Evolutionary conservation across 2,329 filamentous ascomycete genomes (phyloP), one percentile per base, ranked within the genome.

Genomic region (Hypoxylon sp.): DNA sequence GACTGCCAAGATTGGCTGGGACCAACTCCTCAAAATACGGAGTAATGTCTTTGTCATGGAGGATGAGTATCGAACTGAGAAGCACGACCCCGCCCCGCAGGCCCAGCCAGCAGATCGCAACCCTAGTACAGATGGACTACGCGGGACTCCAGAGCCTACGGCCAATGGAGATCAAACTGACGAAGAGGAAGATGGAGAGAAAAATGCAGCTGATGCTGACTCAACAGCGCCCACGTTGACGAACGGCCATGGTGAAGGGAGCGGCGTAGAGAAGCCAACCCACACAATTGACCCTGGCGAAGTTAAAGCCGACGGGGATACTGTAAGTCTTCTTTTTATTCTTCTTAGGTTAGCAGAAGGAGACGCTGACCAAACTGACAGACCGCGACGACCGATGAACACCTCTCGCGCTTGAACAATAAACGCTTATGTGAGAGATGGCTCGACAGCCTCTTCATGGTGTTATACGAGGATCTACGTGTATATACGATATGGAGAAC

Each of bases 11-110:
- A 98, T 99, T 75, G 96, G 96, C 42, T 99, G 96, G 96, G 96
- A 99, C 75, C 94, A 98, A 78, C 86, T 99, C 22, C 85, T 99
- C 57, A 97, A 94, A 81, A 97, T 97, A 76, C 89, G 96, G 73
- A 98, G 95, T 82, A 95, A 95, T 70, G 96, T 99, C 1, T 99
- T 99, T 75, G 96, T 99, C 54, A 99, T 99, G 96, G 96, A 99
- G 79, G 96, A 99, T 77, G 96, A 99, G 80, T 99, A 99, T 79
- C 90, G 96, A 54, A 92, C 91, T 63, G 96, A 98, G 82, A 93
- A 92, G 80, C 90, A 92, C 63, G 89, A 91, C 68, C 80, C 84
- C 25, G 82, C 83, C 17, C 81, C 83, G 54, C 78, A 82, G 14
- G 77, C 80, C 50, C 82, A 81, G 60, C 77, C 82, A 66, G 80